Percentiles rank a stretch among this genome's conserved stretches.
Conservation (phyloP, 2,329 filamentous ascomycete species). For the Trichoderma harzianum region DNA sequence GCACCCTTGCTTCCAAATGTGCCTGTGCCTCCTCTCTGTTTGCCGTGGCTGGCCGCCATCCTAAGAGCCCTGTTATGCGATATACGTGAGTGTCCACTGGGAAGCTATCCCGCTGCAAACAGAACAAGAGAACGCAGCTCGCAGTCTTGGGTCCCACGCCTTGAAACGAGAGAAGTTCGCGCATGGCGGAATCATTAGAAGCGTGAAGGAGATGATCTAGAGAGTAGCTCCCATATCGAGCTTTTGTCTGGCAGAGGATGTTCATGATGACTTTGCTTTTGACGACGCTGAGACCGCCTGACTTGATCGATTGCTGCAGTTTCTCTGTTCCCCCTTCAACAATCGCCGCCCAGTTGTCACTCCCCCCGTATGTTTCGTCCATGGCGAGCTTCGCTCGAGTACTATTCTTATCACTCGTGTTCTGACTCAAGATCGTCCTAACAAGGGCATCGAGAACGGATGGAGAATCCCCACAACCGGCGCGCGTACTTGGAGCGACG, state of each 20-base stretch:
- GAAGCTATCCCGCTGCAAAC: conserved; percentile 45
- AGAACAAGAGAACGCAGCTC: conserved; percentile 51
- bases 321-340: conserved; percentile 37
- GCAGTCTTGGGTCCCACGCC: conserved; percentile 56
- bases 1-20: conserved; percentile 47
- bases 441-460: conserved; percentile 52
- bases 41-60: conserved; percentile 44
- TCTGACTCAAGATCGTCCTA: conserved; percentile 51
- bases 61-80: conserved; percentile 46
- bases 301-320: conserved; percentile 60
- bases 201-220: conserved; percentile 47
- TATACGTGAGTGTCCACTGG: conserved; percentile 54
- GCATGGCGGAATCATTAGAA: conserved; percentile 46
- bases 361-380: conserved; percentile 42
- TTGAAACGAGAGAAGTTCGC: conserved; percentile 46
- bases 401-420: conserved; percentile 53
- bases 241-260: conserved; percentile 62
- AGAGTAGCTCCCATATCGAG: conserved; percentile 40
- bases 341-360: conserved; percentile 43
- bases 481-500: conserved; percentile 58
- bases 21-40: conserved; percentile 46
- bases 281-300: conserved; percentile 66
- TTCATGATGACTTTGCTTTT: conserved; percentile 71
- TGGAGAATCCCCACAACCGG: conserved; percentile 56
- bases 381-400: conserved; percentile 55